These are phyloP conservation scores for Cyclospora cayetanensis DNA, from an alignment of 169 alveolate genomes.

Conservation along the genomic window DNA sequence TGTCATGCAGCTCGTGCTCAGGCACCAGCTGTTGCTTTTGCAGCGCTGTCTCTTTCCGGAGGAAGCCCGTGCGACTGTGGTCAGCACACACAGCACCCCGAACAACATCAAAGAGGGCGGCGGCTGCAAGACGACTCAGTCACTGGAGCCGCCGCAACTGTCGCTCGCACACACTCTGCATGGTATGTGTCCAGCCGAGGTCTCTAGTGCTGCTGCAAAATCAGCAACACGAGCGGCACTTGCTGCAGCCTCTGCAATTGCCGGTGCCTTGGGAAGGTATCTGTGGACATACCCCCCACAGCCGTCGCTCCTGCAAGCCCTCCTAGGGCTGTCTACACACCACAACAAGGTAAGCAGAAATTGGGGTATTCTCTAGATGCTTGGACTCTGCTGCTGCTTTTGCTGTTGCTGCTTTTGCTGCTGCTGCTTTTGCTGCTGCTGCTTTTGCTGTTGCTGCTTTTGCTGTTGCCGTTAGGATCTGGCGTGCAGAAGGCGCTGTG, in stretches of 20 bases:
- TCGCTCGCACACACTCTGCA: background rate
- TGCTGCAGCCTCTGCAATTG: constrained; percentile 39
- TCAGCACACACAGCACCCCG: background rate
- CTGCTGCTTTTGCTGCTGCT: background rate
- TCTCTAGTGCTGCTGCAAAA: constrained; percentile 34
- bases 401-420: background rate
- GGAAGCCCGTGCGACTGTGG: background rate
- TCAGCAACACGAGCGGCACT: constrained; percentile 17
- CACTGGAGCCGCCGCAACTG: constrained; percentile 22
- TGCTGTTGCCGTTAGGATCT: background rate
- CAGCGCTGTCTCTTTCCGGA: background rate
- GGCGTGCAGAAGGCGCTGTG: too few relatives aligned
- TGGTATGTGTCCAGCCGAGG: background rate
- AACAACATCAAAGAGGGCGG: background rate
- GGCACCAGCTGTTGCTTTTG: constrained; percentile 44
- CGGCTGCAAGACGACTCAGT: too few relatives aligned
- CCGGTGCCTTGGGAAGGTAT: background rate
- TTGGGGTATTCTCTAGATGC: background rate
- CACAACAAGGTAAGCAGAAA: constrained; percentile 11
- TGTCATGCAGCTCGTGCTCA: constrained; percentile 9
- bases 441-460: background rate
- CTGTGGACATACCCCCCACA: constrained; percentile 4
- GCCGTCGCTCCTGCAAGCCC: constrained; percentile 52
- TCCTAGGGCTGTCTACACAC: constrained; percentile 22
- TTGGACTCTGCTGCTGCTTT: background rate